phyloP scores from a whole-genome alignment of 768 basidiomycete species.

The Suillus subluteus region DNA sequence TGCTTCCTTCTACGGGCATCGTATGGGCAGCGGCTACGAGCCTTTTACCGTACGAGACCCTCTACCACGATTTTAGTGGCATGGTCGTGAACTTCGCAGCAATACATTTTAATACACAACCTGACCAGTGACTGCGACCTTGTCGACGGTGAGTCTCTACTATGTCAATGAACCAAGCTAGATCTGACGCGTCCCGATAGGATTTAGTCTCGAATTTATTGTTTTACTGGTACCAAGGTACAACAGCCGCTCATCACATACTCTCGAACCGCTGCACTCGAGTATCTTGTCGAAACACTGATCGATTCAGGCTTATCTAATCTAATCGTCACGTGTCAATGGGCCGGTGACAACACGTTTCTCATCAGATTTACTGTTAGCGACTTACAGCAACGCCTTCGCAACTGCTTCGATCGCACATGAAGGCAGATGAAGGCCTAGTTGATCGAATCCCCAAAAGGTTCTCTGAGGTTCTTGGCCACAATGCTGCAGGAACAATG shows the following conservation, averaged over 20 bases:
- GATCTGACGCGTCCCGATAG: neutral
- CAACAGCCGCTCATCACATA: neutral
- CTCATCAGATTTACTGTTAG: no score
- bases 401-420: neutral
- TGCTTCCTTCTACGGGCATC: neutral
- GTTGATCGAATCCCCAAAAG: neutral
- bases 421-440: neutral
- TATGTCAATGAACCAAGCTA: neutral
- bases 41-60: neutral
- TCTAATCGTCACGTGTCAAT: slow-evolving; percentile 1
- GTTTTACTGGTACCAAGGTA: neutral
- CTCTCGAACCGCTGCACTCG: neutral
- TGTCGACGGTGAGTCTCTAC: neutral
- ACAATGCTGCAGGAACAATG: neutral
- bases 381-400: neutral
- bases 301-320: slow-evolving; percentile 2
- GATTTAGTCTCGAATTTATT: neutral
- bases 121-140: neutral
- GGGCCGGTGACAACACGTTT: no score
- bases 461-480: neutral
- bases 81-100: neutral
- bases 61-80: neutral
- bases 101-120: neutral
- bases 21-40: neutral
- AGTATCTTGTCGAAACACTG: no score